Conservation (phyloP, 208 protist genomes). For the Acanthamoeba divionensis region DNA sequence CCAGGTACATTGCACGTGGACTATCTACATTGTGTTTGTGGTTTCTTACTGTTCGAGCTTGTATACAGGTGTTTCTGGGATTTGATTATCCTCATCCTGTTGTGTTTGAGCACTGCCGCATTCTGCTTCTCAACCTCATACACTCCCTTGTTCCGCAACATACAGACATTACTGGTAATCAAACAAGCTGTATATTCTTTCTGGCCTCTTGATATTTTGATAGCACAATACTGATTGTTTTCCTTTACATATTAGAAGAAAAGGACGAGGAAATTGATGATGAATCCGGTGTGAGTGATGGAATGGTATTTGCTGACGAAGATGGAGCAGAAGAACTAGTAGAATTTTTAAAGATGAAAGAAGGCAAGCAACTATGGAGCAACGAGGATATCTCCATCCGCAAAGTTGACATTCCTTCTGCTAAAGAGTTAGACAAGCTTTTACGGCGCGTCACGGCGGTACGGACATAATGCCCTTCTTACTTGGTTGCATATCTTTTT, state of each 20-base stretch:
- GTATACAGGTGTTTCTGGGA: neutral
- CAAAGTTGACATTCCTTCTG: neutral
- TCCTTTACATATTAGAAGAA: too few relatives aligned
- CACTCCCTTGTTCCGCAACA: conserved; percentile 5
- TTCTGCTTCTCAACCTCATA: conserved; percentile 41
- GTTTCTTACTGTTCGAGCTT: neutral
- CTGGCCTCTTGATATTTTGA: neutral
- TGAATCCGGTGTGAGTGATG: neutral
- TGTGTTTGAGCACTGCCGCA: neutral
- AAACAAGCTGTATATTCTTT: too few relatives aligned
- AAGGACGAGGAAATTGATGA: too few relatives aligned
- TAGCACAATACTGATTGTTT: neutral
- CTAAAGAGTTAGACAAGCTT: neutral
- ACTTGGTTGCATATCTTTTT: too few relatives aligned
- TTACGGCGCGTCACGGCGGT: neutral
- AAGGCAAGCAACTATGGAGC: conserved; percentile 2
- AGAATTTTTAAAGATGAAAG: conserved; percentile 3
- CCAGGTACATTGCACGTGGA: neutral
- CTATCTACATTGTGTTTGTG: neutral
- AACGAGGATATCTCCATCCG: conserved; percentile 37
- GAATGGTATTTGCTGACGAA: neutral
- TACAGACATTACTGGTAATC: neutral
- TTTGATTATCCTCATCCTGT: conserved; percentile 20
- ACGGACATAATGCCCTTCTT: too few relatives aligned
- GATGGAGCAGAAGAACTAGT: neutral